Percentiles rank a stretch among this genome's conserved stretches.
Conservation (phyloP, 176 grass and related monocot genomes). For the Puya raimondii region DNA sequence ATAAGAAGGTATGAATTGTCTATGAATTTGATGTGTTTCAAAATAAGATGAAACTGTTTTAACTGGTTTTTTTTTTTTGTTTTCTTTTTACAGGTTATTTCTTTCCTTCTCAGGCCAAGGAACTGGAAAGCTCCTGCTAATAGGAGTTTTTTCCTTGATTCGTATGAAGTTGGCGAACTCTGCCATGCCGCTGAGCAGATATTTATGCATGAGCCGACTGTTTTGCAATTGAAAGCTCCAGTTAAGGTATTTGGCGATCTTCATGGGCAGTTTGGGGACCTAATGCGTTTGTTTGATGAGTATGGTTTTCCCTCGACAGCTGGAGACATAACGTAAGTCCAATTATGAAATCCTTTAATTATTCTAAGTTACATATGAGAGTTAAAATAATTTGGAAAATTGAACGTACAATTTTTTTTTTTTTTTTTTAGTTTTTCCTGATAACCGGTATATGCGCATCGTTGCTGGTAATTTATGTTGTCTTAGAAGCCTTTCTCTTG, state of each 20-base stretch:
- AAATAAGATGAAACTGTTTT: not conserved
- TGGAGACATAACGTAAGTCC: constrained; percentile 90
- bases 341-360: constrained; percentile 15
- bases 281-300: constrained; percentile 98
- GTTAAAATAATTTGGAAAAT: constrained; percentile 8
- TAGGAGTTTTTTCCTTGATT: constrained; percentile 91
- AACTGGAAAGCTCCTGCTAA: constrained; percentile 80
- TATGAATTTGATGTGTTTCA: constrained; percentile 13
- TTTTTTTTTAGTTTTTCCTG: not conserved
- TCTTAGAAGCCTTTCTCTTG: no score
- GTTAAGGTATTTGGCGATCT: constrained; percentile 98
- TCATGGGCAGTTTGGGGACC: constrained; percentile 97
- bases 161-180: constrained; percentile 91
- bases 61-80: constrained; percentile 11
- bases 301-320: constrained; percentile 95
- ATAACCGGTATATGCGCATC: no score
- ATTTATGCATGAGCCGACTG: constrained; percentile 95
- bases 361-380: constrained; percentile 20
- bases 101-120: constrained; percentile 71
- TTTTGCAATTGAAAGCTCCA: constrained; percentile 94
- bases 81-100: constrained; percentile 66
- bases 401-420: not conserved
- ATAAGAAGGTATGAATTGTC: constrained; percentile 59
- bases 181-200: constrained; percentile 97
- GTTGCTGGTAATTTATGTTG: no score